A percentile compares a stretch with the other conserved stretches of the same genome.
phyloP scores from a whole-genome alignment of 768 basidiomycete genomes.

The Lactarius pseudohatsudake region DNA sequence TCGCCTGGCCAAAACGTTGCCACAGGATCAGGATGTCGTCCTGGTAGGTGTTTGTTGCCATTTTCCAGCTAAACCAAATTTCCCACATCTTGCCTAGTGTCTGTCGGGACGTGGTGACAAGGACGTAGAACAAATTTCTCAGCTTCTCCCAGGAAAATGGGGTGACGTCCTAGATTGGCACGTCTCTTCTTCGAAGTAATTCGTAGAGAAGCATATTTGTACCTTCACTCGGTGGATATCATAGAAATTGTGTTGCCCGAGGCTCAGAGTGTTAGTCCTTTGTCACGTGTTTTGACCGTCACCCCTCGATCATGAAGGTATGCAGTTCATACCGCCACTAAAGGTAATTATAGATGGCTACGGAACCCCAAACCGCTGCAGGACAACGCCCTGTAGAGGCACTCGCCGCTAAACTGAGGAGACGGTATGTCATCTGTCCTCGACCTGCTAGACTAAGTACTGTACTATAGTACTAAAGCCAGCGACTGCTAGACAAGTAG shows the following conservation, averaged over 20 bases:
- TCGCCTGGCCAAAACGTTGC: conserved; percentile 76
- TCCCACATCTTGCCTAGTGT: conserved; percentile 50
- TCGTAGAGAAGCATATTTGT: not conserved
- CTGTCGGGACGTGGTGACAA: conserved; percentile 96
- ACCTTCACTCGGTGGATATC: not conserved
- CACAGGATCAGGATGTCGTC: conserved; percentile 84
- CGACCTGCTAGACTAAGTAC: conserved; percentile 7
- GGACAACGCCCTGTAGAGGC: conserved; percentile 64
- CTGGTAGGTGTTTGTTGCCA: conserved; percentile 58
- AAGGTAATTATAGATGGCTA: conserved; percentile 39
- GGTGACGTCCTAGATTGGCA: conserved; percentile 94
- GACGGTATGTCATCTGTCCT: conserved; percentile 54
- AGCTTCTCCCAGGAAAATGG: conserved; percentile 91
- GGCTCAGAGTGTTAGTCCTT: not conserved
- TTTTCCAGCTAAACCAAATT: conserved; percentile 8
- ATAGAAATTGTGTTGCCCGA: too few relatives aligned
- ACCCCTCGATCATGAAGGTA: not conserved
- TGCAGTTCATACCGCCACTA: not conserved
- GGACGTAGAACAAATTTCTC: conserved; percentile 95
- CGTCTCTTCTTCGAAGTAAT: conserved; percentile 42
- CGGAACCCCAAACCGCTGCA: conserved; percentile 40
- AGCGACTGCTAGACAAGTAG: conserved; percentile 64
- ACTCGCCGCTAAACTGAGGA: conserved; percentile 65
- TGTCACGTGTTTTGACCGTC: conserved; percentile 9
- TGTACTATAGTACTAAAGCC: conserved; percentile 26